These are phyloP conservation scores for Penicillium sp. DNA, from an alignment of 2,329 filamentous ascomycete species.

Conservation along the genomic window DNA sequence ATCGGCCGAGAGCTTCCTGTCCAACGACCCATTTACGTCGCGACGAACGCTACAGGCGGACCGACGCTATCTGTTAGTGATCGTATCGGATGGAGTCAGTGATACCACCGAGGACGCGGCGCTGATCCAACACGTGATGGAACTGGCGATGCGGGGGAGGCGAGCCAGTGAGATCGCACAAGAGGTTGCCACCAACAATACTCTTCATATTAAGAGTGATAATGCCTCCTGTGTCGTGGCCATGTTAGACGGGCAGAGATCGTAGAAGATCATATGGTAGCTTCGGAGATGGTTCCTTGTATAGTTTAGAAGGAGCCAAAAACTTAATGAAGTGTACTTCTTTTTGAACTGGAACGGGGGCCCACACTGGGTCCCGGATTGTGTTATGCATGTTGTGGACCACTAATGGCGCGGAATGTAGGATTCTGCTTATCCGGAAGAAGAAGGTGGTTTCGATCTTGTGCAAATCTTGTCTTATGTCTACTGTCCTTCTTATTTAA, in stretches of 20 bases:
- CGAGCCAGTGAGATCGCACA: slow-evolving; percentile 31
- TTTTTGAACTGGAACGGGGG: background rate
- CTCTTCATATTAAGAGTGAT: slow-evolving; percentile 24
- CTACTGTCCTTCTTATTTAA: background rate
- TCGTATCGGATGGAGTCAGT: slow-evolving; percentile 34
- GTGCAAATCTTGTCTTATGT: background rate
- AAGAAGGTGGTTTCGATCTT: slow-evolving; percentile 22
- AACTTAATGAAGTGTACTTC: background rate
- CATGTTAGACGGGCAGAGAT: slow-evolving; percentile 30
- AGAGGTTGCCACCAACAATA: slow-evolving; percentile 22
- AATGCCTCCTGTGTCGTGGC: slow-evolving; percentile 36
- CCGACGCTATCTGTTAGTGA: slow-evolving; percentile 30
- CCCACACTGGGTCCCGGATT: slow-evolving; percentile 3
- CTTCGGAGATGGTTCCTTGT: background rate
- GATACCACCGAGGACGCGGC: slow-evolving; percentile 28
- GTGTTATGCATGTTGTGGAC: slow-evolving; percentile 21
- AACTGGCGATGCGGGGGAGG: slow-evolving; percentile 27
- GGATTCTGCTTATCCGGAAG: slow-evolving; percentile 15
- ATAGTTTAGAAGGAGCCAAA: background rate
- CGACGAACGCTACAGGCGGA: slow-evolving; percentile 22
- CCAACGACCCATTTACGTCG: slow-evolving; percentile 32
- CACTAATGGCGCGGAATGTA: slow-evolving; percentile 5
- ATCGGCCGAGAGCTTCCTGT: slow-evolving; percentile 31
- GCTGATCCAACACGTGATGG: slow-evolving; percentile 33
- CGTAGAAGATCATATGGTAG: background rate